phyloP scores from a whole-genome alignment of 2,329 filamentous ascomycete species.

The Colletotrichum plurivorum region DNA sequence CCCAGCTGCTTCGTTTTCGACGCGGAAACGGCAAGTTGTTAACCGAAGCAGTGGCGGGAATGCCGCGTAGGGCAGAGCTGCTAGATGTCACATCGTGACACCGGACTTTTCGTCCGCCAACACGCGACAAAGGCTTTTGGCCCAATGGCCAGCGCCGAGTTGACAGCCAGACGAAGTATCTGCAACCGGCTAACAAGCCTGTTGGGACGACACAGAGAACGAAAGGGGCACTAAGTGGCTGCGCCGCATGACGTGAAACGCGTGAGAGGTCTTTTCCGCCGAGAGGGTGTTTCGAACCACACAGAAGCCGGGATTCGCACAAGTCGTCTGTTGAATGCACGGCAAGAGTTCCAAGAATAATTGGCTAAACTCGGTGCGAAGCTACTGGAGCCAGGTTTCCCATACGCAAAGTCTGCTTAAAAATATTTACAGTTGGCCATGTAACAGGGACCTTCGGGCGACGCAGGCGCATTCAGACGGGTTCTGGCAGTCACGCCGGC shows the following conservation, averaged over 20 bases:
- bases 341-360: background rate
- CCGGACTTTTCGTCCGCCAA: background rate
- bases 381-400: background rate
- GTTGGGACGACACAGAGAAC: conserved; percentile 15
- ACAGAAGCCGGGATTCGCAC: background rate
- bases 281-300: conserved; percentile 32
- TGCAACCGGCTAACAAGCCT: background rate
- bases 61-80: no score
- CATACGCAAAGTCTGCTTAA: background rate
- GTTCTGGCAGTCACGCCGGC: background rate
- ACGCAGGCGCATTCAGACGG: background rate
- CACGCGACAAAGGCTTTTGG: background rate
- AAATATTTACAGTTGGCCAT: background rate
- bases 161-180: background rate
- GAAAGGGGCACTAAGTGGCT: background rate
- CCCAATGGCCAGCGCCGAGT: background rate
- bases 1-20: no score
- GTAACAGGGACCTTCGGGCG: background rate
- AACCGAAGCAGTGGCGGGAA: no score
- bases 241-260: conserved; percentile 20
- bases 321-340: background rate
- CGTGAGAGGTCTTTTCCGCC: background rate
- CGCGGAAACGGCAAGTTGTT: no score
- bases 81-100: background rate
- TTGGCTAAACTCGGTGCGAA: background rate